Conservation (phyloP, 1,284 basidiomycete genomes). For the Cutaneotrichosporon curvatum region DNA sequence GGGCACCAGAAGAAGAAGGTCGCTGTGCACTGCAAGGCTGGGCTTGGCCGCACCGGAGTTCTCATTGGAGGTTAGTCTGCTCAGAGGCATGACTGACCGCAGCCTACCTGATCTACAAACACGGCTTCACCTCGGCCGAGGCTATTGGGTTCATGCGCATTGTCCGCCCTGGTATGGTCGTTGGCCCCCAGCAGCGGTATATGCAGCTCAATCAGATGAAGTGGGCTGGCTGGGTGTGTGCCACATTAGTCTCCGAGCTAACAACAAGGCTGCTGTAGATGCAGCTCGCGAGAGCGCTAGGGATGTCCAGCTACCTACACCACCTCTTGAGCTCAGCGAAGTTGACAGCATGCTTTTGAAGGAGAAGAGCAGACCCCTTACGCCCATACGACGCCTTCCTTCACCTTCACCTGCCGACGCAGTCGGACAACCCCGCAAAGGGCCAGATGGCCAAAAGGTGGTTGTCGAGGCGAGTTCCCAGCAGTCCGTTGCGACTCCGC, state of each 20-base stretch:
- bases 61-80: conserved; percentile 61
- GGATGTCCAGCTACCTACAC: conserved; percentile 46
- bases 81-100: conserved; percentile 17
- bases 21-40: conserved; percentile 66
- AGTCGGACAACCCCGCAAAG: conserved; percentile 37
- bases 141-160: conserved; percentile 98
- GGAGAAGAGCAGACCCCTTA: background rate
- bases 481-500: background rate
- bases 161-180: conserved; percentile 82
- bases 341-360: background rate
- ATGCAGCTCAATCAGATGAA: conserved; percentile 93
- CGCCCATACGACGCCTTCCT: background rate
- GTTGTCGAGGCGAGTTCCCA: conserved; percentile 1
- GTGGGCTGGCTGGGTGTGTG: conserved; percentile 87
- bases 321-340: conserved; percentile 22
- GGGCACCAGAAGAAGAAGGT: conserved; percentile 61
- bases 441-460: conserved; percentile 1
- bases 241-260: conserved; percentile 50
- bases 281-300: conserved; percentile 47
- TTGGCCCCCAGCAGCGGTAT: conserved; percentile 76
- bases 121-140: conserved; percentile 96
- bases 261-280: conserved; percentile 47
- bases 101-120: conserved; percentile 98
- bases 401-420: conserved; percentile 24
- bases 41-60: conserved; percentile 57